Base-by-base conservation (phyloP, 352 stramenopile genomes). In the Phytophthora cryptogea region DNA sequence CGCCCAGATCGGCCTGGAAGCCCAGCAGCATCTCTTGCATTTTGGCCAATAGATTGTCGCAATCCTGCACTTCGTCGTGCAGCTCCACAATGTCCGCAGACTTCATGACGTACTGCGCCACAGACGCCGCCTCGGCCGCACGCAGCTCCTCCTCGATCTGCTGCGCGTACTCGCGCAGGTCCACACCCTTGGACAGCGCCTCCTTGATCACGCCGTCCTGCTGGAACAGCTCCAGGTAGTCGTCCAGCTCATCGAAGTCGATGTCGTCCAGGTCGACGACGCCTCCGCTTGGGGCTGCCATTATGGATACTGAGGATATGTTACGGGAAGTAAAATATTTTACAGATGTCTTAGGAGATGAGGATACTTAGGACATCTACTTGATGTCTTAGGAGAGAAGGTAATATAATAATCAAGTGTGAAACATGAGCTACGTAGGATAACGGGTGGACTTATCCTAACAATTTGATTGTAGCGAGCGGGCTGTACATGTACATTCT, bases 21-120 rank as follows among this genome's bases (percentile, higher is more conserved):
- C 96, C 96, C 20, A 98, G 72, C 35, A 99, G 71, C 91, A 99
- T 98, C 80, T 98, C 96, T 68, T 99, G 96, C 87, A 99, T 97
- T 41, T 91, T 88, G 16, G 89, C 92, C 40, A 99, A 83, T 55
- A 99, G 94, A 64, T 94, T 90, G 77, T 99, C 97, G 74, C 97
- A 99, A 47, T 92, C 85, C 62, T 98, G 89, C 41, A 99, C 92
- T 63, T 99, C 87, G 47, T 94, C 80, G 57, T 97, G 90, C 42
- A 99, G 70, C 53, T 89, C 80, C 20, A 90, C 83, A 59, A 98
- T 95, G 68, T 98, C 84, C n/a, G 74, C 74, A 32, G 88, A 82
- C 58, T 96, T 89, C 53, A 89, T 63, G 11, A 97, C 86, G 66
- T 97, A 97, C 62, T 95, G 86, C 36, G 82, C 76, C 7, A 97